Percentiles rank a stretch among this genome's conserved stretches.
Evolutionary conservation across 306 rosid genomes (phyloP).

Genomic region (Luffa aegyptiaca): DNA sequence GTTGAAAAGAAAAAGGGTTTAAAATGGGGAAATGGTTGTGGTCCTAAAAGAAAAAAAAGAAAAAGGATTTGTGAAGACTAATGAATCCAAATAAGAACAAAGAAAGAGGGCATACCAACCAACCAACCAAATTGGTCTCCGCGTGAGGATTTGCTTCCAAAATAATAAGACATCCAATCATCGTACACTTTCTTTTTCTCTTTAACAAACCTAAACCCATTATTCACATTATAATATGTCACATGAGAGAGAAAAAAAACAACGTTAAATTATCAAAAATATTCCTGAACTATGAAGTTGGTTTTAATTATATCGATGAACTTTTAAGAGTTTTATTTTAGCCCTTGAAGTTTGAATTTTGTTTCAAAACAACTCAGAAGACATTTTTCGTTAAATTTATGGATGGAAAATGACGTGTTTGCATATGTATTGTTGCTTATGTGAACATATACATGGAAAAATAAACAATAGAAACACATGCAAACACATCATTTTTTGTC

Average conservation of each 20-base stretch:
- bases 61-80: background rate
- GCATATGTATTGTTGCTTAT: too few species aligned
- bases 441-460: too few species aligned
- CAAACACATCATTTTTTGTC: too few species aligned
- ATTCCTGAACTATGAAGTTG: too few species aligned
- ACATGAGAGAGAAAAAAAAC: background rate
- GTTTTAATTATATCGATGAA: too few species aligned
- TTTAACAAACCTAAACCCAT: background rate
- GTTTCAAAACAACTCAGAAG: too few species aligned
- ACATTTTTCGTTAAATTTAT: too few species aligned
- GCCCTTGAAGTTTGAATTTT: too few species aligned
- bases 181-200: background rate
- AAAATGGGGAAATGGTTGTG: background rate
- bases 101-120: background rate
- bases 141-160: slow-evolving; percentile 2
- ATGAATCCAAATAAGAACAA: background rate
- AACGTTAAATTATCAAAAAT: too few species aligned
- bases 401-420: too few species aligned
- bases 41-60: background rate
- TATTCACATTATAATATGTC: background rate
- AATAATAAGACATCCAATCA: background rate
- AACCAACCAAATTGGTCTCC: slow-evolving; percentile 8
- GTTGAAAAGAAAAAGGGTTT: background rate
- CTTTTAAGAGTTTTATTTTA: too few species aligned
- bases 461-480: too few species aligned